Percentiles rank a stretch among this genome's conserved stretches.
Conservation (phyloP, 495 filamentous ascomycete genomes). For the Amniculicola lignicola region DNA sequence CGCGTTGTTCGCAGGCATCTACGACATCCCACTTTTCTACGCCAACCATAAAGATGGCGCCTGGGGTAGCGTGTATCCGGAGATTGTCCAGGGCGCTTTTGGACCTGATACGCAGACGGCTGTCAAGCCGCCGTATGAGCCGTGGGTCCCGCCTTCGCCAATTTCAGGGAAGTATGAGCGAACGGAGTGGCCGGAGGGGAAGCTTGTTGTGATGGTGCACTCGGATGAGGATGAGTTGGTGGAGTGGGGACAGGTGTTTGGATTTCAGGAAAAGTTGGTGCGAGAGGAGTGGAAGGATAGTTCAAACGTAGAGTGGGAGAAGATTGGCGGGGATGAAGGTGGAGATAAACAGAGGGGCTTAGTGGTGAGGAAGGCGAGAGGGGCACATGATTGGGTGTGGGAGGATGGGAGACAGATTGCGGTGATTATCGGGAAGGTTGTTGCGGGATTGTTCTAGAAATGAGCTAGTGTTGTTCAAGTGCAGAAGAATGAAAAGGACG, state of each 20-base stretch:
- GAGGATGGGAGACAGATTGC: conserved; percentile 52
- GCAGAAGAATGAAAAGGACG: no score
- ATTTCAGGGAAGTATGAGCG: conserved; percentile 38
- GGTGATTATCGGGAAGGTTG: conserved; percentile 30
- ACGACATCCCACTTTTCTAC: conserved; percentile 58
- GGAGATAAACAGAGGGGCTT: conserved; percentile 18
- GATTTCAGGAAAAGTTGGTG: conserved; percentile 46
- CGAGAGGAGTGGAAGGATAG: conserved; percentile 31
- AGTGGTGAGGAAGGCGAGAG: conserved; percentile 49
- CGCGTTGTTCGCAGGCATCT: conserved; percentile 63
- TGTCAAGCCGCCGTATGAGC: conserved; percentile 3
- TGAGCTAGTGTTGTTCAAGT: no score
- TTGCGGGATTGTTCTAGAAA: conserved; percentile 12
- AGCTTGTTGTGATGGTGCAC: conserved; percentile 56
- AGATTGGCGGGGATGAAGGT: conserved; percentile 21
- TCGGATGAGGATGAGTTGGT: conserved; percentile 62
- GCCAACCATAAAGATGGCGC: conserved; percentile 41
- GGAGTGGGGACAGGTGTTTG: conserved; percentile 51
- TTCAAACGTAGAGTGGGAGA: conserved; percentile 12
- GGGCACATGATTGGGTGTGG: conserved; percentile 64
- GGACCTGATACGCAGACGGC: conserved; percentile 49
- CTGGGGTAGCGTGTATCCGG: conserved; percentile 50
- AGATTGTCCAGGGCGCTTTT: conserved; percentile 63
- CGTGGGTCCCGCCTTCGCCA: conserved; percentile 18
- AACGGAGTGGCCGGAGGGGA: conserved; percentile 46